Evolutionary conservation across 495 filamentous ascomycete species (phyloP).

Genomic region (Daldinia concentrica): DNA sequence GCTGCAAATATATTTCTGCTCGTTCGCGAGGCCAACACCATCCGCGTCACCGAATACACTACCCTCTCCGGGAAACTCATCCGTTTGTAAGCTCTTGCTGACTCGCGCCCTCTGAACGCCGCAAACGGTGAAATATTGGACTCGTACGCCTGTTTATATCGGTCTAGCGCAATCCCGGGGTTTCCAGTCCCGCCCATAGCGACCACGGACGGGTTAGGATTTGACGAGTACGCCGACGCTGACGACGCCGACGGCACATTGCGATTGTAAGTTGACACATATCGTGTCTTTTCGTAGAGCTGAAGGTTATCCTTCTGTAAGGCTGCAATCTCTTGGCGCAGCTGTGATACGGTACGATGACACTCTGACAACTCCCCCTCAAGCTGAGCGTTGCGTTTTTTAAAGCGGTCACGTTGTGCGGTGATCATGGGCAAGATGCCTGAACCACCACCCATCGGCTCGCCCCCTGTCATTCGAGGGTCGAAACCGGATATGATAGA

Average conservation of each 20-base stretch:
- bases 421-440: constrained; percentile 98
- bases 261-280: constrained; percentile 90
- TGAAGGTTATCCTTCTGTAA: constrained; percentile 96
- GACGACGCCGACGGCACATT: constrained; percentile 67
- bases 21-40: constrained; percentile 88
- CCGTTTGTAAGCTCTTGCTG: constrained; percentile 88
- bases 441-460: constrained; percentile 81
- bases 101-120: constrained; percentile 91
- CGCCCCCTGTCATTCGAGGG: constrained; percentile 69
- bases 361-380: constrained; percentile 88
- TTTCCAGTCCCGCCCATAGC: constrained; percentile 59
- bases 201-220: constrained; percentile 77
- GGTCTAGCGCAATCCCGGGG: constrained; percentile 76
- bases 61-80: constrained; percentile 92
- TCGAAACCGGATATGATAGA: constrained; percentile 98
- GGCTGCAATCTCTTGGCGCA: constrained; percentile 89
- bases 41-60: constrained; percentile 88
- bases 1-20: constrained; percentile 95
- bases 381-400: constrained; percentile 90
- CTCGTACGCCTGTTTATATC: constrained; percentile 94
- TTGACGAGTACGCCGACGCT: constrained; percentile 73
- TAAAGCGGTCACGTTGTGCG: constrained; percentile 97
- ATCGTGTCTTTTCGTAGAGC: constrained; percentile 97
- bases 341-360: constrained; percentile 81
- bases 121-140: constrained; percentile 95